Conservation (phyloP, 495 filamentous ascomycete genomes). For the Penicillium cosmopolitanum region DNA sequence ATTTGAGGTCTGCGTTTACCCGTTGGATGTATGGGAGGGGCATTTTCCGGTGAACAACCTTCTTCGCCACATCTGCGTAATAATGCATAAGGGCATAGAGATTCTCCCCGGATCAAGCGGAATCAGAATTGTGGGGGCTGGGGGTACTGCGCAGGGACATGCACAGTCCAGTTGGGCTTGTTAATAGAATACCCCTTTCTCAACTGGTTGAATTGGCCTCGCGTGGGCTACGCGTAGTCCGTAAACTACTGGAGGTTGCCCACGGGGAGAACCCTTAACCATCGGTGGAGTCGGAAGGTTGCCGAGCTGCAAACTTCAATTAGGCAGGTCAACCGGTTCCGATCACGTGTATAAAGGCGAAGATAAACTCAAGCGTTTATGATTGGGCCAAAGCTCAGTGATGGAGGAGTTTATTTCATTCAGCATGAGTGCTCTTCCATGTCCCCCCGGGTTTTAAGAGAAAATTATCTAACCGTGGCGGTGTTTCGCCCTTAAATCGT, state of each 20-base stretch:
- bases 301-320: slow-evolving; percentile 15
- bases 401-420: background rate
- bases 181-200: slow-evolving; percentile 13
- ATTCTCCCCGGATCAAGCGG: slow-evolving; percentile 21
- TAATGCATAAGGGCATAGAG: slow-evolving; percentile 11
- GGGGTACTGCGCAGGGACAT: background rate
- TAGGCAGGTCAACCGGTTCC: slow-evolving; percentile 3
- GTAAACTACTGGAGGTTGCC: slow-evolving; percentile 1
- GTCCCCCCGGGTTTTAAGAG: background rate
- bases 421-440: background rate
- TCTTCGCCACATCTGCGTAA: slow-evolving; percentile 21
- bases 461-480: background rate
- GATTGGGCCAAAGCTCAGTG: background rate
- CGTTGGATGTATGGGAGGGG: slow-evolving; percentile 7
- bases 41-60: slow-evolving; percentile 14
- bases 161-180: slow-evolving; percentile 13
- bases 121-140: slow-evolving; percentile 18
- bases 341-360: background rate
- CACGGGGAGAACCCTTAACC: slow-evolving; percentile 32
- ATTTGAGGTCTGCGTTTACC: slow-evolving; percentile 16
- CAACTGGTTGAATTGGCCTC: background rate
- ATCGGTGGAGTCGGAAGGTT: slow-evolving; percentile 18
- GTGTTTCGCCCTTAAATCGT: background rate
- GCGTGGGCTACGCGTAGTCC: background rate
- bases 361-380: background rate